Percentiles rank a stretch among this genome's conserved stretches.
phyloP scores from a whole-genome alignment of 139 green algal genomes.

The Chlamydomonas urium region DNA sequence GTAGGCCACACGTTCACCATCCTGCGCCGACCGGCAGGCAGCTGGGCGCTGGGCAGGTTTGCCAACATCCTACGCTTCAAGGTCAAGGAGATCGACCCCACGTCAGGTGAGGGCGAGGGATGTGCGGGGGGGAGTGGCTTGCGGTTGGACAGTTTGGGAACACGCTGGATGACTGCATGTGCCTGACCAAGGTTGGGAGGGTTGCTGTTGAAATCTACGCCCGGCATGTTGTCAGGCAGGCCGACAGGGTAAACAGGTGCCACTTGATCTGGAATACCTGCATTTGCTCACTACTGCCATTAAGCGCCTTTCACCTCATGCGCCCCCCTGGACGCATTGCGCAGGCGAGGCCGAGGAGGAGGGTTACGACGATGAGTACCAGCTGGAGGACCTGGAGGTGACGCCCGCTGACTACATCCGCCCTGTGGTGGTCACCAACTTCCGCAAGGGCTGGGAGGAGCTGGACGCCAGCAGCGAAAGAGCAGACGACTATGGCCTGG shows the following conservation, averaged over 20 bases:
- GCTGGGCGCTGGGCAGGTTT: slow-evolving; percentile 61
- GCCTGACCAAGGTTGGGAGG: too few species aligned
- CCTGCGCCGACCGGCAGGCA: slow-evolving; percentile 53
- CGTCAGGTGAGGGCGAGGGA: slow-evolving; percentile 53
- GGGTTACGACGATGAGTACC: slow-evolving; percentile 97
- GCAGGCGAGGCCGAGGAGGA: slow-evolving; percentile 83
- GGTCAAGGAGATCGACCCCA: slow-evolving; percentile 96
- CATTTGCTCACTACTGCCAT: too few species aligned
- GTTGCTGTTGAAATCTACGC: too few species aligned
- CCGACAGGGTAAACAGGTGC: too few species aligned
- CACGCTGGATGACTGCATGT: too few species aligned
- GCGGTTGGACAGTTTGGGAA: neutral
- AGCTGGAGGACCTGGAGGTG: slow-evolving; percentile 88
- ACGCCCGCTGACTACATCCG: slow-evolving; percentile 82
- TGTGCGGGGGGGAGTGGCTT: neutral
- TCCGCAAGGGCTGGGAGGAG: slow-evolving; percentile 73
- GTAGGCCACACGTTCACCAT: slow-evolving; percentile 78
- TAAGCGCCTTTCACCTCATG: too few species aligned
- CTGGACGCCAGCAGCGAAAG: slow-evolving; percentile 67
- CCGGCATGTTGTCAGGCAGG: too few species aligned
- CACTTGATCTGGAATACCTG: too few species aligned
- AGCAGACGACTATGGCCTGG: slow-evolving; percentile 91
- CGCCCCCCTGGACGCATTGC: too few species aligned
- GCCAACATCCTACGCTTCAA: slow-evolving; percentile 84
- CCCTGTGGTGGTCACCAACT: slow-evolving; percentile 71